Conservation (phyloP, 2,329 filamentous ascomycete species). For the Pseudogymnoascus sp. region DNA sequence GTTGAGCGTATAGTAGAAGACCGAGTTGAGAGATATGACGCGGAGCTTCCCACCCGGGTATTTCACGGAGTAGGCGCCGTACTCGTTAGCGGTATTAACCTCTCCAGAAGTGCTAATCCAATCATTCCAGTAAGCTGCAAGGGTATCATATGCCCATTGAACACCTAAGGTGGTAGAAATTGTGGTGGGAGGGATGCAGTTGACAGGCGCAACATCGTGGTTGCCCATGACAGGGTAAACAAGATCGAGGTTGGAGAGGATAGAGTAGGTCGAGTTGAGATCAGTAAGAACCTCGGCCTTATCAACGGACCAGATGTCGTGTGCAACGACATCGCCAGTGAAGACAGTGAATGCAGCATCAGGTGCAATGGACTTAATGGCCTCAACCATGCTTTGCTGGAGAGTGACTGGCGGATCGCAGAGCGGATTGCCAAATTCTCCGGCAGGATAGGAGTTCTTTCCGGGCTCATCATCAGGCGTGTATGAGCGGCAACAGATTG, state of each 20-base stretch:
- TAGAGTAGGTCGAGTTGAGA: slow-evolving; percentile 31
- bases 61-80: slow-evolving; percentile 32
- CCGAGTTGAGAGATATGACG: slow-evolving; percentile 37
- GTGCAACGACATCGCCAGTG: slow-evolving; percentile 29
- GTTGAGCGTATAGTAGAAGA: slow-evolving; percentile 36
- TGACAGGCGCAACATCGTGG: slow-evolving; percentile 33
- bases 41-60: slow-evolving; percentile 28
- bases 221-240: slow-evolving; percentile 35
- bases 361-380: slow-evolving; percentile 29
- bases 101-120: slow-evolving; percentile 29
- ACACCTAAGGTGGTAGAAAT: slow-evolving; percentile 24
- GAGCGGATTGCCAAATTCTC: slow-evolving; percentile 31
- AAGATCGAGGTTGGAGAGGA: slow-evolving; percentile 27
- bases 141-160: slow-evolving; percentile 34
- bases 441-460: slow-evolving; percentile 32
- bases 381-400: slow-evolving; percentile 33
- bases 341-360: slow-evolving; percentile 31
- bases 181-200: slow-evolving; percentile 29
- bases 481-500: slow-evolving; percentile 36
- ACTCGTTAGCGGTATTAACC: slow-evolving; percentile 21
- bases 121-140: slow-evolving; percentile 29
- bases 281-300: slow-evolving; percentile 28
- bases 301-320: slow-evolving; percentile 15
- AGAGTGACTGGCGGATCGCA: slow-evolving; percentile 34
- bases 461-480: slow-evolving; percentile 31